phyloP scores from a whole-genome alignment of 2,329 filamentous ascomycete species.

The Trichoderma semiorbis region DNA sequence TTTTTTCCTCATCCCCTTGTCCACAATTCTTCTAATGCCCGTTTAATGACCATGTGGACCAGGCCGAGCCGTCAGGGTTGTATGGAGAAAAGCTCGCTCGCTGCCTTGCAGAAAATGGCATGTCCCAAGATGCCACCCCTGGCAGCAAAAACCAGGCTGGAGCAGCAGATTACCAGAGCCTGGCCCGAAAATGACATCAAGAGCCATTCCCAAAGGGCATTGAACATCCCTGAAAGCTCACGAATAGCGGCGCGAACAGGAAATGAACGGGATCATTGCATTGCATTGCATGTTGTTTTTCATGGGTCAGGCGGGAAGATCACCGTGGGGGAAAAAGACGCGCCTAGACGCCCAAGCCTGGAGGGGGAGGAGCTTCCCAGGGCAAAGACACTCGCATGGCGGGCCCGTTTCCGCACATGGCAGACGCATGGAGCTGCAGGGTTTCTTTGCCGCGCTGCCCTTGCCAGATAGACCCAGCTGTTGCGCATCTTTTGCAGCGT shows the following conservation, averaged over 20 bases:
- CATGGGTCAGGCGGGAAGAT: neutral
- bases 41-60: neutral
- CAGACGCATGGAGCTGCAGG: conserved; percentile 14
- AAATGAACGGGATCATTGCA: conserved; percentile 21
- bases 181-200: conserved; percentile 15
- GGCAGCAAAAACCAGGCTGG: neutral
- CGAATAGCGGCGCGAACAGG: conserved; percentile 8
- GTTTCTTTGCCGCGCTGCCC: conserved; percentile 9
- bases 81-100: neutral
- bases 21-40: neutral
- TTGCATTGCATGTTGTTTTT: conserved; percentile 11
- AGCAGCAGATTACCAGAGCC: neutral
- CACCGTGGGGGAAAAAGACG: neutral
- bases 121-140: neutral
- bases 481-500: neutral
- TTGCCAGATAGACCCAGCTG: neutral
- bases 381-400: neutral
- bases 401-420: neutral
- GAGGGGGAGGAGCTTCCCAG: neutral
- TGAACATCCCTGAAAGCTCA: neutral
- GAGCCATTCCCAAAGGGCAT: neutral
- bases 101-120: conserved; percentile 3
- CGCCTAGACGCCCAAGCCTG: neutral
- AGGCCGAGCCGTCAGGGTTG: conserved; percentile 6
- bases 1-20: neutral